Percentiles rank a stretch among this genome's conserved stretches.
phyloP scores from a whole-genome alignment of 2,329 filamentous ascomycete species.

The Podosphaera leucotricha region DNA sequence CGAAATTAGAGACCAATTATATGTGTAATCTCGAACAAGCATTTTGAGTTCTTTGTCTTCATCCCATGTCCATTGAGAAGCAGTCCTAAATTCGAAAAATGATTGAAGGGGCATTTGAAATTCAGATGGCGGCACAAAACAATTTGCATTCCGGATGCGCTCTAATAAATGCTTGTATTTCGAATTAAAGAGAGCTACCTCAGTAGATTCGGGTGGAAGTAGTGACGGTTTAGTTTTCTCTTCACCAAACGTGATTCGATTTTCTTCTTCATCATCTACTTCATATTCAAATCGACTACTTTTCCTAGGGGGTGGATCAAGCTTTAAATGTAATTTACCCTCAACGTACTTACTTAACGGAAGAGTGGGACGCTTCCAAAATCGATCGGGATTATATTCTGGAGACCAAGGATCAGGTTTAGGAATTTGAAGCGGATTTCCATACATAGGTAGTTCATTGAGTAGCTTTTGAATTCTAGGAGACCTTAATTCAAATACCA shows the following conservation, averaged over 20 bases:
- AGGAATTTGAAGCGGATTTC: conserved; percentile 34
- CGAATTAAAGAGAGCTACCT: conserved; percentile 71
- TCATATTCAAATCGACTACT: conserved; percentile 64
- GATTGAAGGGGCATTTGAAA: conserved; percentile 70
- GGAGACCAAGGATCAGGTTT: conserved; percentile 31
- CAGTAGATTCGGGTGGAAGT: conserved; percentile 42
- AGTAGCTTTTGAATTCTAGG: conserved; percentile 54
- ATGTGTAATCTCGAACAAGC: conserved; percentile 76
- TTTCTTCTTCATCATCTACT: conserved; percentile 42
- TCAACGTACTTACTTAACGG: conserved; percentile 73
- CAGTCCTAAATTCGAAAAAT: conserved; percentile 70
- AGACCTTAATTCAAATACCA: conserved; percentile 58
- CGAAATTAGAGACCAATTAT: conserved; percentile 93
- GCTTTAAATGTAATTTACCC: conserved; percentile 49
- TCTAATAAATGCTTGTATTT: conserved; percentile 81
- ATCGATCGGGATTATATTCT: conserved; percentile 41
- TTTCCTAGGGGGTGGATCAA: conserved; percentile 44
- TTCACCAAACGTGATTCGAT: conserved; percentile 19
- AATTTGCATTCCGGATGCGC: conserved; percentile 70
- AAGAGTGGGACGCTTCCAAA: conserved; percentile 54
- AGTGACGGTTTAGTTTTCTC: conserved; percentile 15
- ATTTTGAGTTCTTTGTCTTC: conserved; percentile 78
- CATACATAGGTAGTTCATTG: conserved; percentile 60
- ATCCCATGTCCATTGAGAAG: conserved; percentile 74
- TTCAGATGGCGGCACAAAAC: conserved; percentile 81